These are phyloP conservation scores for Fusarium sp. DNA, from an alignment of 2,329 filamentous ascomycete genomes.

Conservation along the genomic window DNA sequence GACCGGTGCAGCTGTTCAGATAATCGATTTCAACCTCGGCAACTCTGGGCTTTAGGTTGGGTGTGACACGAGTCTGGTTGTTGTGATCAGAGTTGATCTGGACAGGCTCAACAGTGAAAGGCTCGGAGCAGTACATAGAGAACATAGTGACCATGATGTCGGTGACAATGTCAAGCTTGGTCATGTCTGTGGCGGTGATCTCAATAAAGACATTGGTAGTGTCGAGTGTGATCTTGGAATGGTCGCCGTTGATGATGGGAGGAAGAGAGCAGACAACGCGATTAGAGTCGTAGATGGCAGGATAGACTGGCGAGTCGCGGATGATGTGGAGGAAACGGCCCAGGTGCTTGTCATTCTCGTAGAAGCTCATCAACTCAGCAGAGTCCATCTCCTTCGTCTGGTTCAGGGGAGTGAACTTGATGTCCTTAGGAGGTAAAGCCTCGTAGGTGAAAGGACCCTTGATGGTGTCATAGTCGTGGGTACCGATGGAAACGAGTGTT, in stretches of 20 bases:
- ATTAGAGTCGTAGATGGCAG: conserved; percentile 93
- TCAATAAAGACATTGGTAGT: conserved; percentile 97
- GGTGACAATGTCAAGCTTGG: conserved; percentile 95
- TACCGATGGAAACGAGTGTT: conserved; percentile 96
- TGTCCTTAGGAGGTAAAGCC: conserved; percentile 89
- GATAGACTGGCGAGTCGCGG: conserved; percentile 91
- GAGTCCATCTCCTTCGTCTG: conserved; percentile 90
- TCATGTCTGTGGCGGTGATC: conserved; percentile 94
- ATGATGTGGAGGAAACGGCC: conserved; percentile 95
- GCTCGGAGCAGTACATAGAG: conserved; percentile 87
- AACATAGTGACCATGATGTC: conserved; percentile 99
- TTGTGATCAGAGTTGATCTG: conserved; percentile 95
- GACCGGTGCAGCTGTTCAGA: conserved; percentile 91
- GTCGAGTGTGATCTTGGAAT: conserved; percentile 93
- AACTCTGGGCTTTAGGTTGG: conserved; percentile 80
- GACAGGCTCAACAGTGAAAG: conserved; percentile 93
- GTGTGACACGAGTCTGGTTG: conserved; percentile 81
- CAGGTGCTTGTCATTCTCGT: conserved; percentile 93
- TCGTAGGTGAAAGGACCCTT: conserved; percentile 97
- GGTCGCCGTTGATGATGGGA: conserved; percentile 97
- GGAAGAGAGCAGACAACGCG: conserved; percentile 90
- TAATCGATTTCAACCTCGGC: conserved; percentile 91
- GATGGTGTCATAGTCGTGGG: conserved; percentile 94
- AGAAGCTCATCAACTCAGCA: conserved; percentile 92
- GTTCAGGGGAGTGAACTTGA: conserved; percentile 91